Evolutionary conservation across 192 early-diverging fungal genomes (phyloP).

Genomic region (Radiomyces spectabilis): DNA sequence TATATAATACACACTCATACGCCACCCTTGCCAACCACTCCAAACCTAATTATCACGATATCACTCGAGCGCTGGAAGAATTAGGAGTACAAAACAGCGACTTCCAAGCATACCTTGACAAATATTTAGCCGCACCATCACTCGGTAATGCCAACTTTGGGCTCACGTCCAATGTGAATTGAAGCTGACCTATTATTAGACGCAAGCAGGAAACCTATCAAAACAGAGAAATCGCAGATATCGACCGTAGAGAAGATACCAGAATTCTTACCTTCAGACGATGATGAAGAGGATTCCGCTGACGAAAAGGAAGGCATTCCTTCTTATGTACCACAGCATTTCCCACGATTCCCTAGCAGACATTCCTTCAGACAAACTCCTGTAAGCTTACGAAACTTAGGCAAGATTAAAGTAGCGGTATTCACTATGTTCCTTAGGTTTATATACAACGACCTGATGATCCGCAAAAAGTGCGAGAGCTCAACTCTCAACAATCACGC

Average conservation of each 20-base stretch:
- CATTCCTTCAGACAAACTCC: slow-evolving; percentile 52
- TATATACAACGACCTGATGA: slow-evolving; percentile 45
- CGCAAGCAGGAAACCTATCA: slow-evolving; percentile 2
- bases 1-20: slow-evolving; percentile 28
- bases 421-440: slow-evolving; percentile 24
- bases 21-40: slow-evolving; percentile 45
- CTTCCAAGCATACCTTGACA: slow-evolving; percentile 26
- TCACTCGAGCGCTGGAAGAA: slow-evolving; percentile 35
- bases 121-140: slow-evolving; percentile 15
- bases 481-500: slow-evolving; percentile 46
- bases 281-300: slow-evolving; percentile 8
- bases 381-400: slow-evolving; percentile 20
- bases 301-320: slow-evolving; percentile 13
- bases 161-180: too few species aligned
- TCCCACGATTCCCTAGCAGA: slow-evolving; percentile 45
- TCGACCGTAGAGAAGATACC: slow-evolving; percentile 22
- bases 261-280: slow-evolving; percentile 28
- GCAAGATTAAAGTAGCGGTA: neutral
- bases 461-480: slow-evolving; percentile 39
- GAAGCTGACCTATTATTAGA: too few species aligned
- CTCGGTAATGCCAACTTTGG: neutral
- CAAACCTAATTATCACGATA: slow-evolving; percentile 41
- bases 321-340: slow-evolving; percentile 38
- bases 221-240: neutral
- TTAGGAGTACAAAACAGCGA: slow-evolving; percentile 28